A percentile compares a stretch with the other conserved stretches of the same genome.
These are phyloP conservation scores for Schizophyllum amplum DNA, from an alignment of 1,284 basidiomycete genomes.

Conservation along the genomic window DNA sequence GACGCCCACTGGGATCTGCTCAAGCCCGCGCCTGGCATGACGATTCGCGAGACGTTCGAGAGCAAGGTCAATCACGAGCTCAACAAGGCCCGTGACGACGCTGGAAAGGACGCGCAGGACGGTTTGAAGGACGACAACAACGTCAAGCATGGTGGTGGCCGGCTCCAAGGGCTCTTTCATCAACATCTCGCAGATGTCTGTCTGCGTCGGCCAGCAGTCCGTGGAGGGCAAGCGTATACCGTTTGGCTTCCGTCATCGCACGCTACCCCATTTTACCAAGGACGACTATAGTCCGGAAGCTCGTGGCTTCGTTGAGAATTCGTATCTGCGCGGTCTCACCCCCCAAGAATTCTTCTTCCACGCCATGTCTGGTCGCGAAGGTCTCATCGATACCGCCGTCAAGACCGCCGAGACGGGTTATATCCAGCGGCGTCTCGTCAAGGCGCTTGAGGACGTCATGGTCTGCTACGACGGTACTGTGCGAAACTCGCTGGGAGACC, in stretches of 20 bases:
- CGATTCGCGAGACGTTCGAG: slow-evolving; percentile 97
- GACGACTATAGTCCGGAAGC: slow-evolving; percentile 98
- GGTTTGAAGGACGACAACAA: slow-evolving; percentile 98
- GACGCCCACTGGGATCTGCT: slow-evolving; percentile 79
- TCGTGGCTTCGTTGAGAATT: slow-evolving; percentile 99
- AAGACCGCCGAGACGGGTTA: slow-evolving; percentile 99
- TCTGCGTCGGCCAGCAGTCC: slow-evolving; percentile 97
- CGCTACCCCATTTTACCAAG: slow-evolving; percentile 96
- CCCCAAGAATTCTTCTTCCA: slow-evolving; percentile 99
- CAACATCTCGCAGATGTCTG: slow-evolving; percentile 99
- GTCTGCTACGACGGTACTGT: slow-evolving; percentile 98
- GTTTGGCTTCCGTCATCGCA: slow-evolving; percentile 96
- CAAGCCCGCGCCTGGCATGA: slow-evolving; percentile 94
- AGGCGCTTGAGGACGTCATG: slow-evolving; percentile 96
- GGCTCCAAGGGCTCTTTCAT: slow-evolving; percentile 99
- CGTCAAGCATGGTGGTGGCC: slow-evolving; percentile 99
- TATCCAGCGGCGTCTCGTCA: slow-evolving; percentile 96
- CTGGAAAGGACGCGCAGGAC: slow-evolving; percentile 93
- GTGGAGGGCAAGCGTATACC: slow-evolving; percentile 98
- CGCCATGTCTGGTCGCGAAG: slow-evolving; percentile 99
- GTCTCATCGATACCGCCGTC: slow-evolving; percentile 98
- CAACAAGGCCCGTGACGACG: slow-evolving; percentile 93
- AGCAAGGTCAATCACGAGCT: slow-evolving; percentile 86
- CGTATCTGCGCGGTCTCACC: slow-evolving; percentile 95
- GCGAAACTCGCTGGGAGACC: slow-evolving; percentile 91